Evolutionary conservation across 129 eudicot species (phyloP).

Genomic region (Mikania micrantha): DNA sequence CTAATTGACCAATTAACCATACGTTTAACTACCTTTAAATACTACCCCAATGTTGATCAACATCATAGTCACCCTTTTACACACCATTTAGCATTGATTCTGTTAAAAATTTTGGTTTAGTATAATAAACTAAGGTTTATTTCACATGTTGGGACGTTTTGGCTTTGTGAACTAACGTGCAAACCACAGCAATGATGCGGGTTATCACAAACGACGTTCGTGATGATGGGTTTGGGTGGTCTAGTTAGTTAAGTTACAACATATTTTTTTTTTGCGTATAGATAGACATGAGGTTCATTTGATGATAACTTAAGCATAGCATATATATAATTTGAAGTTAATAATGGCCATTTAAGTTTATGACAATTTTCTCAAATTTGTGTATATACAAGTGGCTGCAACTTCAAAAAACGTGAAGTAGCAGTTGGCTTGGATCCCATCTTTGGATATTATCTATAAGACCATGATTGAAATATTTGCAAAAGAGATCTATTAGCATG

Average conservation of each 20-base stretch:
- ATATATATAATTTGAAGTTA: neutral
- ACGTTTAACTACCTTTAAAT: no score
- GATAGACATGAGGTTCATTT: neutral
- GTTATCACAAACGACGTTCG: neutral
- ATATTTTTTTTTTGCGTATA: neutral
- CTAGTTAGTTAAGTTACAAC: neutral
- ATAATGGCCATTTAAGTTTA: neutral
- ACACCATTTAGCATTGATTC: no score
- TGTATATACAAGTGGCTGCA: neutral
- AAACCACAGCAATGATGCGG: neutral
- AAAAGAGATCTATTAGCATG: constrained; percentile 13
- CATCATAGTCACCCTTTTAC: no score
- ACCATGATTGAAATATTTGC: neutral
- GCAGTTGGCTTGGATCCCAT: neutral
- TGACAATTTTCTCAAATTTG: neutral
- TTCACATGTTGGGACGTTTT: neutral
- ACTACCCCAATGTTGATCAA: no score
- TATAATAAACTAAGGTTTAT: no score
- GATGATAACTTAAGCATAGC: neutral
- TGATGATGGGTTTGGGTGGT: no score
- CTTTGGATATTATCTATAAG: neutral
- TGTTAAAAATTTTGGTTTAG: no score
- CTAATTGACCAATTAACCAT: no score
- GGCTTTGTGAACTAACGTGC: neutral
- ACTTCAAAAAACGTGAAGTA: neutral